These are phyloP conservation scores for Penstemon eatonii DNA, from an alignment of 257 asterid species.

Conservation along the genomic window DNA sequence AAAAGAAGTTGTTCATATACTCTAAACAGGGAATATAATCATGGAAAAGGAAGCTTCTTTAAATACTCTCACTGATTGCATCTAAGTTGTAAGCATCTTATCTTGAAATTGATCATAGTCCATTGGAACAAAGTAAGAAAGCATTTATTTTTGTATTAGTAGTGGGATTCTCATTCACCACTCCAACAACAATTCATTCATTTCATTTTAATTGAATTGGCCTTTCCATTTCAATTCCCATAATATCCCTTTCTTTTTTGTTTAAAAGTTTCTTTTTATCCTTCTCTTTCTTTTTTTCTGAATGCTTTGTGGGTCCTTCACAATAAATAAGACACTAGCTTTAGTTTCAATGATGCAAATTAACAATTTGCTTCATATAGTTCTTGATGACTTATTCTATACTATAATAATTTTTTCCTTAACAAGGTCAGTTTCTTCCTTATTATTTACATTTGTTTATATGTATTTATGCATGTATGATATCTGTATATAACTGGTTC, in stretches of 20 bases:
- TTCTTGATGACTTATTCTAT: slow-evolving; percentile 31
- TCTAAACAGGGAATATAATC: slow-evolving; percentile 46
- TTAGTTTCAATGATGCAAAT: slow-evolving; percentile 31
- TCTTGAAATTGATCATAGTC: slow-evolving; percentile 32
- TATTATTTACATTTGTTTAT: slow-evolving; percentile 4
- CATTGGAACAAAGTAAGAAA: slow-evolving; percentile 31
- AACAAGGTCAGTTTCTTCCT: slow-evolving; percentile 42
- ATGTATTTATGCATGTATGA: not conserved
- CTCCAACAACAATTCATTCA: slow-evolving; percentile 32
- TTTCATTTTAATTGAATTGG: slow-evolving; percentile 27
- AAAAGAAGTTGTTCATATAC: slow-evolving; percentile 30
- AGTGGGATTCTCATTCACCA: slow-evolving; percentile 86
- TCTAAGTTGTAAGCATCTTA: slow-evolving; percentile 58
- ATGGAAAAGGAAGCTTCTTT: slow-evolving; percentile 31
- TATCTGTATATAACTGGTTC: slow-evolving; percentile 3
- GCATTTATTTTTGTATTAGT: slow-evolving; percentile 44
- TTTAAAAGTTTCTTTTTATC: slow-evolving; percentile 26
- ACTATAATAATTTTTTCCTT: slow-evolving; percentile 31
- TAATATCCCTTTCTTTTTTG: slow-evolving; percentile 18
- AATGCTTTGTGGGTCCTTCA: slow-evolving; percentile 56
- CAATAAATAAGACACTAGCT: slow-evolving; percentile 31
- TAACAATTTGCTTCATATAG: slow-evolving; percentile 27
- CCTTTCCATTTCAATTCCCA: slow-evolving; percentile 25
- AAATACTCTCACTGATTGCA: slow-evolving; percentile 38
- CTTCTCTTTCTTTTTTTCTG: slow-evolving; percentile 19